phyloP scores from a whole-genome alignment of 2,329 filamentous ascomycete species.

The Aspergillus sp. region DNA sequence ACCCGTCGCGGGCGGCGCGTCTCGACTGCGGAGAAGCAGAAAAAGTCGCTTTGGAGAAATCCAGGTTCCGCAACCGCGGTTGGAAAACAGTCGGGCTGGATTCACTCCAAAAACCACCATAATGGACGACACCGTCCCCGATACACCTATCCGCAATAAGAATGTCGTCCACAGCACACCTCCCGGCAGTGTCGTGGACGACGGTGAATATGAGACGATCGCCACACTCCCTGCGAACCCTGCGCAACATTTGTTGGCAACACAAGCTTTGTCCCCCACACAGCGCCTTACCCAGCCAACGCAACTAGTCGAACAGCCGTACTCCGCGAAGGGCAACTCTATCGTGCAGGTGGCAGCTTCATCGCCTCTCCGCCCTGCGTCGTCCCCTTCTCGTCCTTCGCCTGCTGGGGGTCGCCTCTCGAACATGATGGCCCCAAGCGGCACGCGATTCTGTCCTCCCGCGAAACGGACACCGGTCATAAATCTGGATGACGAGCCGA shows the following conservation, averaged over 20 bases:
- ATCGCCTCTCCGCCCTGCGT: slow-evolving; percentile 69
- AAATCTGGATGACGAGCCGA: slow-evolving; percentile 60
- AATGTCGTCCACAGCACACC: slow-evolving; percentile 36
- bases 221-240: slow-evolving; percentile 51
- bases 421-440: slow-evolving; percentile 73
- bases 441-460: slow-evolving; percentile 69
- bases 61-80: neutral
- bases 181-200: slow-evolving; percentile 19
- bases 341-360: slow-evolving; percentile 85
- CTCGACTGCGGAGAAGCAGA: slow-evolving; percentile 24
- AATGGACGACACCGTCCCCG: slow-evolving; percentile 47
- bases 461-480: slow-evolving; percentile 45
- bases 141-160: slow-evolving; percentile 46
- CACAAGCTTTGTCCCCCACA: slow-evolving; percentile 47
- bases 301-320: slow-evolving; percentile 57
- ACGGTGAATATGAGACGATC: slow-evolving; percentile 52
- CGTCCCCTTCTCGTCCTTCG: slow-evolving; percentile 43
- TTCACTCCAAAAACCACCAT: neutral
- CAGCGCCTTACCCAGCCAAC: slow-evolving; percentile 65
- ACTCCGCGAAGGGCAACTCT: slow-evolving; percentile 40
- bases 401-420: slow-evolving; percentile 54
- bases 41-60: slow-evolving; percentile 16
- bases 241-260: slow-evolving; percentile 30
- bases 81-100: neutral
- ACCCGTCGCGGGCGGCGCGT: slow-evolving; percentile 28